Evolutionary conservation across 441 rosid species (phyloP).

Genomic region (Brassica balearica): DNA sequence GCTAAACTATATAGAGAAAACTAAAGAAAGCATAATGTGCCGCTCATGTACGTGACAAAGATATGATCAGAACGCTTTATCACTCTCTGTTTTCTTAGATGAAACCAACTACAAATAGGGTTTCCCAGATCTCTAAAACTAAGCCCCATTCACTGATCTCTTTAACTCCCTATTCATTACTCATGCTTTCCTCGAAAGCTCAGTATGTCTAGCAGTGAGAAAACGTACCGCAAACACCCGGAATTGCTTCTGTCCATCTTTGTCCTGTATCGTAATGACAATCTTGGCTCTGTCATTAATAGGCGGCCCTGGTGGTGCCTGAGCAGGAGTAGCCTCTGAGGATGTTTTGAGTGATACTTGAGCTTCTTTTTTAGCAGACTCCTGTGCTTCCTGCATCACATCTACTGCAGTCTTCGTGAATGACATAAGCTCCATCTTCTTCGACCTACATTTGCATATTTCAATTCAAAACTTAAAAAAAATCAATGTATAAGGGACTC

Average conservation of each 20-base stretch:
- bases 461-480: background rate
- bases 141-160: background rate
- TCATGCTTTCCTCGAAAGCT: background rate
- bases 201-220: background rate
- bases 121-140: background rate
- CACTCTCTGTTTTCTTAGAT: background rate
- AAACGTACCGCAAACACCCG: conserved; percentile 69
- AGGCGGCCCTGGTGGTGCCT: conserved; percentile 45
- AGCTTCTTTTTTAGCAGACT: conserved; percentile 50
- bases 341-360: conserved; percentile 43
- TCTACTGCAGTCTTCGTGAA: conserved; percentile 59
- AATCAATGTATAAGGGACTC: conserved; percentile 6
- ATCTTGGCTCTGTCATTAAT: conserved; percentile 68
- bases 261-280: conserved; percentile 74
- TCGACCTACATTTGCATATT: conserved; percentile 55
- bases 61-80: background rate
- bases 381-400: conserved; percentile 60
- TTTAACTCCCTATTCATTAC: background rate
- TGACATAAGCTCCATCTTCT: conserved; percentile 73
- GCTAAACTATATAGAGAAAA: background rate
- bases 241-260: conserved; percentile 63
- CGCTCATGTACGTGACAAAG: background rate
- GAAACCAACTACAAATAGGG: background rate
- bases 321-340: conserved; percentile 45
- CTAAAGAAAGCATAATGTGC: background rate